Evolutionary conservation across 108 stramenopile species (phyloP), one percentile per base, ranked within the genome.

Genomic region (Poteriospumella lacustris): DNA sequence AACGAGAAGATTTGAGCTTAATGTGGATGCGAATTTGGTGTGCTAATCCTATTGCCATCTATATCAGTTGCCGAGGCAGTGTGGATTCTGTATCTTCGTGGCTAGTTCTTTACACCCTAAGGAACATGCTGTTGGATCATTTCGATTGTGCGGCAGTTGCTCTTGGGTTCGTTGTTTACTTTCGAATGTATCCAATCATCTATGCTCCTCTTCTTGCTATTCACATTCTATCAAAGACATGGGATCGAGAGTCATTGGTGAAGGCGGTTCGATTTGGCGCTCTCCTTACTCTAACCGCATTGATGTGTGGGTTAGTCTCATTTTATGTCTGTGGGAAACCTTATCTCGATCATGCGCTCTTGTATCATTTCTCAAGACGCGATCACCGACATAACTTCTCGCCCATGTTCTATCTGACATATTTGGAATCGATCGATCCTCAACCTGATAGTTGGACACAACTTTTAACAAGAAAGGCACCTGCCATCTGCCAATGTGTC

Each of bases 381-480:
- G 98, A 99, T 85, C 95, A 98, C 87, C 87, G 93, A 0, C 93
- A 94, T 83, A 93, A 92, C 86, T 92, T 92, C 75, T 90, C 91
- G 38, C 83, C 86, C 59, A 89, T 89, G 81, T 94, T 88, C 84
- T 92, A 92, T 79, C 80, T 87, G 87, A 95, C 97, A 43, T 99
- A 99, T 77, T 83, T 99, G 2, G 52, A 56, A 56, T 19, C 15
- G 15, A 56, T 56, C 24, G 24, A 56, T 56, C 15, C 24, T 56
- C n/a, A n/a, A n/a, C n/a, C n/a, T n/a, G n/a, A n/a, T n/a, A n/a
- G n/a, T n/a, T n/a, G n/a, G n/a, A n/a, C n/a, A n/a, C n/a, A n/a
- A n/a, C n/a, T n/a, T n/a, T n/a, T n/a, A n/a, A n/a, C n/a, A n/a
- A n/a, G n/a, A n/a, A n/a, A n/a, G n/a, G n/a, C n/a, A n/a, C n/a